These are phyloP conservation scores for Claviceps lovelessii DNA, from an alignment of 2,329 filamentous ascomycete species.

Conservation along the genomic window DNA sequence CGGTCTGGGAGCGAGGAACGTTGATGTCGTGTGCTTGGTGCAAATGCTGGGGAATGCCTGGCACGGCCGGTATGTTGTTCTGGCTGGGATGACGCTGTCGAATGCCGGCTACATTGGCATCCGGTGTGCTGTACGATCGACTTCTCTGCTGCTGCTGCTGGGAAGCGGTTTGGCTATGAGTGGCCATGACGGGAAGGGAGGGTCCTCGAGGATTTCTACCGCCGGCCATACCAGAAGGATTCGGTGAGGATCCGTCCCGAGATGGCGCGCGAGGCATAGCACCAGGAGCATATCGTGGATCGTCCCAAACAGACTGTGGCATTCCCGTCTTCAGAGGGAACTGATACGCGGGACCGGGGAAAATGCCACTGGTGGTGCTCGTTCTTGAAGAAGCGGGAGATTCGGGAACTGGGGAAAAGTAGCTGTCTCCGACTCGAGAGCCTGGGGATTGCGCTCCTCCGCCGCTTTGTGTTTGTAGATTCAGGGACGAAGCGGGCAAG, in stretches of 20 bases:
- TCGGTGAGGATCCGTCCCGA: constrained; percentile 55
- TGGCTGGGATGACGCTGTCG: constrained; percentile 41
- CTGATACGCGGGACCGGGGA: constrained; percentile 38
- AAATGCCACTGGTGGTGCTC: constrained; percentile 62
- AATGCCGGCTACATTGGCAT: constrained; percentile 62
- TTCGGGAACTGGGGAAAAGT: constrained; percentile 80
- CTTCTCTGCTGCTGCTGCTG: constrained; percentile 53
- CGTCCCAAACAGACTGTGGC: constrained; percentile 54
- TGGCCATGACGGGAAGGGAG: constrained; percentile 60
- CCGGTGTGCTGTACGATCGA: constrained; percentile 87
- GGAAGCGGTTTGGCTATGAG: constrained; percentile 37
- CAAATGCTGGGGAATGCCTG: constrained; percentile 60
- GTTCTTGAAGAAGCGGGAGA: constrained; percentile 64
- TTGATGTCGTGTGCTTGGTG: constrained; percentile 45
- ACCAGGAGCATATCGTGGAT: constrained; percentile 79
- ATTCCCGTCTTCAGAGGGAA: constrained; percentile 62
- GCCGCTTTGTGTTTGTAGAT: constrained; percentile 46
- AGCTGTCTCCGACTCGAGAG: constrained; percentile 58
- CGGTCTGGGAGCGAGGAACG: constrained; percentile 67
- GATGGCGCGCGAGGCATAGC: constrained; percentile 72
- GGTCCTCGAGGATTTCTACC: constrained; percentile 59
- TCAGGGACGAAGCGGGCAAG: constrained; percentile 43
- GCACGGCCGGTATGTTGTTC: constrained; percentile 52
- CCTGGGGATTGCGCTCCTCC: constrained; percentile 42
- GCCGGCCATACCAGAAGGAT: constrained; percentile 47